Conservation (phyloP, 2,329 filamentous ascomycete genomes). For the Pseudofabraea citricarpa region DNA sequence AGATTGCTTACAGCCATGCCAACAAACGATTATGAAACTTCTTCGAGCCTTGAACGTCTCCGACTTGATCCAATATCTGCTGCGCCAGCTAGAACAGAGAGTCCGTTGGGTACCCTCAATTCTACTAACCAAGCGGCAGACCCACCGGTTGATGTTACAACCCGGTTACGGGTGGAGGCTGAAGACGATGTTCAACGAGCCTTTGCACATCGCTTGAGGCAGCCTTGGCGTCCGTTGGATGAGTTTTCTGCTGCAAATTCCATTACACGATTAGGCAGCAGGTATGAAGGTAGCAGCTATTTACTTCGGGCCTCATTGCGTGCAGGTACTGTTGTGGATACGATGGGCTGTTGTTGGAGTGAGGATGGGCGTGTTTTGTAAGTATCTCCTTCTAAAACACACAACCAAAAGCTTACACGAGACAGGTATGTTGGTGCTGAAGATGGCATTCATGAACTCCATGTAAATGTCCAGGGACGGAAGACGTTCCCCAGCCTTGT, state of each 20-base stretch:
- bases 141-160: conserved; percentile 15
- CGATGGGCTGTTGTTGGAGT: conserved; percentile 58
- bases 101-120: no score
- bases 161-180: conserved; percentile 20
- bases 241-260: conserved; percentile 6
- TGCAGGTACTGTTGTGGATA: conserved; percentile 48
- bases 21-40: conserved; percentile 14
- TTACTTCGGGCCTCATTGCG: conserved; percentile 23
- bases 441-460: conserved; percentile 72
- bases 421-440: conserved; percentile 58
- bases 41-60: conserved; percentile 19
- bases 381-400: conserved; percentile 27
- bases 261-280: conserved; percentile 18
- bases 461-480: conserved; percentile 57
- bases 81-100: conserved; percentile 21
- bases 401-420: conserved; percentile 2
- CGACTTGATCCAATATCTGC: conserved; percentile 17
- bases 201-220: conserved; percentile 21
- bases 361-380: conserved; percentile 55
- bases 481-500: conserved; percentile 53
- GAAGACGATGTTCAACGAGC: conserved; percentile 28
- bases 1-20: neutral
- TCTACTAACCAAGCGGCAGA: no score
- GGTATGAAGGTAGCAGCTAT: conserved; percentile 22
- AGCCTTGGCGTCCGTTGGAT: conserved; percentile 21